Evolutionary conservation across 192 early-diverging fungal species (phyloP).

Genomic region (Coemansia sp.): DNA sequence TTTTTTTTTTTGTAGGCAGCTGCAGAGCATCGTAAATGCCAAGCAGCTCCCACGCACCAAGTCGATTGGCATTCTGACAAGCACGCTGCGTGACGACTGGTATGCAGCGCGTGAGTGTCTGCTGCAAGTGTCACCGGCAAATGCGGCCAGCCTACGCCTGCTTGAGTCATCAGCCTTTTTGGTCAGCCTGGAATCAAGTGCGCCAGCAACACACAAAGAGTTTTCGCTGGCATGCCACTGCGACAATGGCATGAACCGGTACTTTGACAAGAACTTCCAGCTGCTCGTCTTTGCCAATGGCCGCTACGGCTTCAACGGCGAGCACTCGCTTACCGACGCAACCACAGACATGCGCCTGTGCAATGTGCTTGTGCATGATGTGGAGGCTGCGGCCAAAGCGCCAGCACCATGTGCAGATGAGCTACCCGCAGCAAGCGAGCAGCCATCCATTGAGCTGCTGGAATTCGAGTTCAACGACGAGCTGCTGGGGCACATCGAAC

Average conservation of each 20-base stretch:
- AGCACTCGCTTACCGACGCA: constrained; percentile 72
- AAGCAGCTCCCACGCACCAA: constrained; percentile 45
- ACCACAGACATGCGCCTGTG: constrained; percentile 76
- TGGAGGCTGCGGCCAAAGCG: constrained; percentile 23
- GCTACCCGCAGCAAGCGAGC: constrained; percentile 1
- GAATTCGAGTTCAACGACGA: constrained; percentile 56
- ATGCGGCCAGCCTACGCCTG: constrained; percentile 60
- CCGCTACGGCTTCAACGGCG: constrained; percentile 74
- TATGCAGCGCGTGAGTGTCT: constrained; percentile 58
- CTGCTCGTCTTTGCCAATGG: constrained; percentile 79
- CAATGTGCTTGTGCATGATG: constrained; percentile 61
- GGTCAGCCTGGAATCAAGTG: constrained; percentile 70
- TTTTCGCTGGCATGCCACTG: constrained; percentile 78
- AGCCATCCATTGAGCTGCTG: constrained; percentile 15
- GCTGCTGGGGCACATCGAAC: constrained; percentile 55
- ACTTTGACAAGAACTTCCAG: constrained; percentile 80
- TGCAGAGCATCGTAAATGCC: constrained; percentile 62
- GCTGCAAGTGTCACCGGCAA: constrained; percentile 57
- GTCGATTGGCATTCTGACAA: constrained; percentile 58
- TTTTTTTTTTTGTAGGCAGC: constrained; percentile 51
- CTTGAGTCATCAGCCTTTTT: constrained; percentile 77
- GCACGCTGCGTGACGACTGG: constrained; percentile 56
- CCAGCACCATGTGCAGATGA: not conserved
- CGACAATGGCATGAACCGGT: constrained; percentile 70
- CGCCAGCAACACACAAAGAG: constrained; percentile 70